Base-by-base conservation (phyloP, 371 early-diverging fungal species). In the Choanephora cucurbitarum region DNA sequence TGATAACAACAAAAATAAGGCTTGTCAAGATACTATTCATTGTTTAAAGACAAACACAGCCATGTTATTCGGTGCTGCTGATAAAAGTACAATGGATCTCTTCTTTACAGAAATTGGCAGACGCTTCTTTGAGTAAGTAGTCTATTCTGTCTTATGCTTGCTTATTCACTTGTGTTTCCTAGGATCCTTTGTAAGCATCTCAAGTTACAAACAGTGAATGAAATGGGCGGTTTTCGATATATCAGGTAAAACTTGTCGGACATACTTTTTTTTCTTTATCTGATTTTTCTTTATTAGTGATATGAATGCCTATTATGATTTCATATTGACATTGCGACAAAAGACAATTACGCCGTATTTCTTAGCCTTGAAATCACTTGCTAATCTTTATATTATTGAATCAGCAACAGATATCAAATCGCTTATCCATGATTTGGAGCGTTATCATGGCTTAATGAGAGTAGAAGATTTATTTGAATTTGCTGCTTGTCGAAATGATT, bases 391-490 rank as follows among this genome's bases (percentile, higher is more conserved):
- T 59, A 88, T 97, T 50, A 88, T 95, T 45, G 87, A 92, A 9
- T 87, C 83, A 13, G 87, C 93, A 5, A 74, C 78, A 13, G 94
- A 94, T 69, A 77, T 97, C 63, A 80, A 89, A 51, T 86, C 80
- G 31, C 73, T 97, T 52, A 83, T 96, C 44, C 91, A 93, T 63
- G 96, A 96, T 67, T 70, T 87, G 57, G 83, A 80, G 23, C 82
- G 93, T 31, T 97, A 89, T 56, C 88, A 92, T 57, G 94, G 93
- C 7, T 79, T 90, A 10, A 77, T 96, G 67, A 81, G 91, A 39
- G 67, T 87, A 1, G 97, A 96, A 66, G 97, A 97, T 66, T 80
- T 96, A 15, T 91, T 92, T 56, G 97, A 97, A 67, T 89, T 96
- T 67, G 87, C 95, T 44, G 85, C 88, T 37, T 82, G 89, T 52